These are phyloP conservation scores for Apophysomyces variabilis DNA, from an alignment of 371 early-diverging fungal genomes.

Conservation along the genomic window DNA sequence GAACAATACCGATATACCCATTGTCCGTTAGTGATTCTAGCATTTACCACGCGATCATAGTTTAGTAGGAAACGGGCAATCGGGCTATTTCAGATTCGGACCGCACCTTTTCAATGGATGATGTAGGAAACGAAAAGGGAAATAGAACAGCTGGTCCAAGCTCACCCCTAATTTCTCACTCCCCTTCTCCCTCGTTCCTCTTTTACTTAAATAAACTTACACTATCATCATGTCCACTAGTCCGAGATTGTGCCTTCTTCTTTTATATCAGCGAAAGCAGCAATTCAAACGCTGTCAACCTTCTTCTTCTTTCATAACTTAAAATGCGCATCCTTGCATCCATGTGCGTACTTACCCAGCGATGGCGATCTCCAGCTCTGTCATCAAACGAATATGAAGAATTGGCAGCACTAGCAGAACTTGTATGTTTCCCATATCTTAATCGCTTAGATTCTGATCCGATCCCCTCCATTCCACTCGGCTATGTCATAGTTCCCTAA, in stretches of 20 bases:
- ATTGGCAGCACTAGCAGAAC: slow-evolving; percentile 19
- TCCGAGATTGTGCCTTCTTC: slow-evolving; percentile 3
- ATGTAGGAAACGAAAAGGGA: slow-evolving; percentile 1
- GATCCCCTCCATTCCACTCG: background rate
- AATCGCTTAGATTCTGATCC: background rate
- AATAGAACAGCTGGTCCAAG: slow-evolving; percentile 10
- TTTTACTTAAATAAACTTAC: slow-evolving; percentile 9
- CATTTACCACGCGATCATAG: background rate
- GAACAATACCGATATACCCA: background rate
- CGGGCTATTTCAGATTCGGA: slow-evolving; percentile 1
- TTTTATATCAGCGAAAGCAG: background rate
- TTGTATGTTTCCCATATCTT: slow-evolving; percentile 26
- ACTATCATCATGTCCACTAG: background rate
- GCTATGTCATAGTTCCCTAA: slow-evolving; percentile 28
- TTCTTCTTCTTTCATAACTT: background rate
- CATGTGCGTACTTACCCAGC: slow-evolving; percentile 35
- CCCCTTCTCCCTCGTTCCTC: slow-evolving; percentile 8
- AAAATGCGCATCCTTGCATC: slow-evolving; percentile 20
- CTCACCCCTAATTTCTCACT: slow-evolving; percentile 4
- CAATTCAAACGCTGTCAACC: background rate
- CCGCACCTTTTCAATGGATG: background rate
- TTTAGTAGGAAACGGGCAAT: background rate
- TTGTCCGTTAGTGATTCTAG: background rate
- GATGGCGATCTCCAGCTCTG: slow-evolving; percentile 42
- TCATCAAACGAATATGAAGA: slow-evolving; percentile 27